Percentiles rank a stretch among this genome's conserved stretches.
Conservation (phyloP, 495 filamentous ascomycete genomes). For the Aspergillus cavernicola region DNA sequence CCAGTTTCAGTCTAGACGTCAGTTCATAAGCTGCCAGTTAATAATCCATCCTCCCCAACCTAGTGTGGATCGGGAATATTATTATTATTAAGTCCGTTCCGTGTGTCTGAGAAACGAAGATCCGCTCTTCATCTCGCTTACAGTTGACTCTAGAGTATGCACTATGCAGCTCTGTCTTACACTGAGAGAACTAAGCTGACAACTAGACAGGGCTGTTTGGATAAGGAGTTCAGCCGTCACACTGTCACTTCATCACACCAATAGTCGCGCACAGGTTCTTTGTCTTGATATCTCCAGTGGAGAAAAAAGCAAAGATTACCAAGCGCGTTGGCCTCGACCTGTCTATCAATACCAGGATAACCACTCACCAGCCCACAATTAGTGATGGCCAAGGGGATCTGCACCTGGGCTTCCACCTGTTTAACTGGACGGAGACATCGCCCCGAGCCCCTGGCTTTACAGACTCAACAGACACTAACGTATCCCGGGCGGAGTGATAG, state of each 20-base stretch:
- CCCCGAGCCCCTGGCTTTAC: conserved; percentile 3
- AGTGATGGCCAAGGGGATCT: conserved; percentile 8
- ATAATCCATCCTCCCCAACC: too few relatives aligned
- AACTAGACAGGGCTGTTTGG: too few relatives aligned
- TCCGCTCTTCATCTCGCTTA: too few relatives aligned
- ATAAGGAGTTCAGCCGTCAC: not conserved
- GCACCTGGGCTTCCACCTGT: not conserved
- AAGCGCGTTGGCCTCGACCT: conserved; percentile 11
- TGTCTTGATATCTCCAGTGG: not conserved
- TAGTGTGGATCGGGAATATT: too few relatives aligned
- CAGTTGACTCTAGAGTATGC: too few relatives aligned
- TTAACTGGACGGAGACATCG: not conserved
- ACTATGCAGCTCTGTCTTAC: too few relatives aligned
- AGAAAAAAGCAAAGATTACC: conserved; percentile 6
- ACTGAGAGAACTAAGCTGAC: too few relatives aligned
- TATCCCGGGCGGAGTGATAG: not conserved
- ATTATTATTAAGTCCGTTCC: too few relatives aligned
- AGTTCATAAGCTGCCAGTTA: too few relatives aligned
- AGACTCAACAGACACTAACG: not conserved
- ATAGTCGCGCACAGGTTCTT: not conserved
- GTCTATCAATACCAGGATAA: not conserved
- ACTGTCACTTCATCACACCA: not conserved
- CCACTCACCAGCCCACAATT: conserved; percentile 11
- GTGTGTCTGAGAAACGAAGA: too few relatives aligned
- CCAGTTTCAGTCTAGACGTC: not conserved